Conservation (phyloP, 805 yeast species). For the Spathaspora sp. region DNA sequence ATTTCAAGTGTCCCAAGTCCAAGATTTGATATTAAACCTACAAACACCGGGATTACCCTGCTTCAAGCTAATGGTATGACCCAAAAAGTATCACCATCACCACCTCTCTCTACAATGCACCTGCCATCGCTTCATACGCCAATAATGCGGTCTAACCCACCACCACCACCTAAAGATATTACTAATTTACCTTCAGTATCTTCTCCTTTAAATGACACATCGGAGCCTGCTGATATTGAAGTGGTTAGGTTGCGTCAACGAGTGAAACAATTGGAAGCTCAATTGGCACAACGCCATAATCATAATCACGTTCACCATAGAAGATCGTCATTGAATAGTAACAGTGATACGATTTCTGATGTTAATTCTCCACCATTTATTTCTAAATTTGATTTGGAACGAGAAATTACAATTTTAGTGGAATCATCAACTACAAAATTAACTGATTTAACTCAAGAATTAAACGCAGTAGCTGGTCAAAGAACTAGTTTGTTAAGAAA, state of each 20-base stretch:
- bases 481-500: slow-evolving; percentile 30
- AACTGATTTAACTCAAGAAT: slow-evolving; percentile 41
- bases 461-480: slow-evolving; percentile 44
- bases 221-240: slow-evolving; percentile 2
- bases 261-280: slow-evolving; percentile 6
- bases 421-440: slow-evolving; percentile 29
- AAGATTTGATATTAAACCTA: not conserved
- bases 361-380: slow-evolving; percentile 19
- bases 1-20: slow-evolving; percentile 19
- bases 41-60: not conserved
- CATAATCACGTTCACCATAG: not conserved
- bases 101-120: not conserved
- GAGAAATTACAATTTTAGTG: slow-evolving; percentile 36
- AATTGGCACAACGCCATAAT: not conserved
- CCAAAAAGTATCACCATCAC: not conserved
- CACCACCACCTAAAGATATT: not conserved
- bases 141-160: not conserved
- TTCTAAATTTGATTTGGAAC: slow-evolving; percentile 35
- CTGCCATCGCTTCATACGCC: not conserved
- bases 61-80: not conserved
- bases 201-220: not conserved
- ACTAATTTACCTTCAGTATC: not conserved
- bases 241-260: slow-evolving; percentile 2
- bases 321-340: not conserved
- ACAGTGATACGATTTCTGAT: slow-evolving; percentile 2